Evolutionary conservation across 2,329 filamentous ascomycete species (phyloP).

Genomic region (Emydomyces testavorans): DNA sequence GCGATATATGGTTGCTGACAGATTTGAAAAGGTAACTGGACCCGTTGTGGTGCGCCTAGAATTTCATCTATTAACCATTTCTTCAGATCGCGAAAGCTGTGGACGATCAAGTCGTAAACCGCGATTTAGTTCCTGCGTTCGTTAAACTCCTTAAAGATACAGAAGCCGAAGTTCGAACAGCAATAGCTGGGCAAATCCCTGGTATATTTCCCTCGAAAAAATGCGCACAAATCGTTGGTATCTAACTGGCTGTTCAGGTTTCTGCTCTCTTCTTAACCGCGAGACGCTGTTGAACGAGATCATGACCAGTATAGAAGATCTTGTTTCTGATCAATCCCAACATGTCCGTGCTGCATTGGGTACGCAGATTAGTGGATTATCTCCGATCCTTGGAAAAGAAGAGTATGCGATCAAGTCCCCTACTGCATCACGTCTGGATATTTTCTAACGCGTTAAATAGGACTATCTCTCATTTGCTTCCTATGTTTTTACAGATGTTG

Average conservation of each 20-base stretch:
- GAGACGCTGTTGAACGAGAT: slow-evolving; percentile 86
- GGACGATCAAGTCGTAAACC: slow-evolving; percentile 86
- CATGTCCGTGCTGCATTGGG: slow-evolving; percentile 92
- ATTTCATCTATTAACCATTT: slow-evolving; percentile 10
- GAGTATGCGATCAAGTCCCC: slow-evolving; percentile 50
- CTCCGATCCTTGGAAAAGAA: slow-evolving; percentile 93
- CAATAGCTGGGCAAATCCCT: slow-evolving; percentile 93
- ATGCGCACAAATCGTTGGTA: background rate
- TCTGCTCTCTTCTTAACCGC: slow-evolving; percentile 80
- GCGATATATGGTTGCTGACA: slow-evolving; percentile 96
- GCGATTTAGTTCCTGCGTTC: slow-evolving; percentile 91
- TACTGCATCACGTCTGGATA: background rate
- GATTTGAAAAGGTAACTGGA: slow-evolving; percentile 75
- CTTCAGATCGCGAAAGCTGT: slow-evolving; percentile 93
- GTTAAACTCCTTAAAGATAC: slow-evolving; percentile 97
- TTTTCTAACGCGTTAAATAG: slow-evolving; percentile 37
- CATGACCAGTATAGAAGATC: slow-evolving; percentile 89
- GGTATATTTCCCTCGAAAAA: slow-evolving; percentile 36
- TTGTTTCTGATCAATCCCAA: slow-evolving; percentile 91
- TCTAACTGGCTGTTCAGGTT: slow-evolving; percentile 46
- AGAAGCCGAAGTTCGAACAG: slow-evolving; percentile 92
- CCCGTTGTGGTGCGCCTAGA: background rate
- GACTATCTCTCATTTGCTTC: slow-evolving; percentile 89
- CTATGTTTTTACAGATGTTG: slow-evolving; percentile 98
- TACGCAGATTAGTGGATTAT: slow-evolving; percentile 92